These are phyloP conservation scores for Tylopilus subfusipes DNA, from an alignment of 768 basidiomycete species.

Conservation along the genomic window DNA sequence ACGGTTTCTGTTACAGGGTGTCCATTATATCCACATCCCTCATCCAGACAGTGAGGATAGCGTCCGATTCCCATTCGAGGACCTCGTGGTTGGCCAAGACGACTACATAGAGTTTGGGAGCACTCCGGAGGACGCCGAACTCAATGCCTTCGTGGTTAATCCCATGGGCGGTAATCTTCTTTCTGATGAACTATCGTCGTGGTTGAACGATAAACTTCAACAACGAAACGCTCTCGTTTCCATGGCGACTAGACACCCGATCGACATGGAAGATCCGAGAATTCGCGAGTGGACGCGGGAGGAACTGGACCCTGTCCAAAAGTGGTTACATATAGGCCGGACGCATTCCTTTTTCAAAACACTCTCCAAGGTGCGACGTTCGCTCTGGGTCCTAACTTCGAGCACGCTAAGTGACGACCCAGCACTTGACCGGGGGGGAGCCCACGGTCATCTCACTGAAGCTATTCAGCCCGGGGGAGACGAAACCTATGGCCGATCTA, in stretches of 20 bases:
- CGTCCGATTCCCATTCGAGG: constrained; percentile 22
- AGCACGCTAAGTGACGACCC: neutral
- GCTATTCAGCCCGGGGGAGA: constrained; percentile 8
- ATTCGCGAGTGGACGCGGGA: constrained; percentile 40
- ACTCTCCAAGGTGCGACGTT: constrained; percentile 23
- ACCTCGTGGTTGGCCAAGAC: constrained; percentile 19
- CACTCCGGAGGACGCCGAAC: constrained; percentile 15
- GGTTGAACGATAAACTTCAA: constrained; percentile 29
- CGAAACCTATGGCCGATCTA: constrained; percentile 15
- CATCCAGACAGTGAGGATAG: constrained; percentile 15
- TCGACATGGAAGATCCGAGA: constrained; percentile 35
- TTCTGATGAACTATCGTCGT: constrained; percentile 33
- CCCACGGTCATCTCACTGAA: constrained; percentile 9
- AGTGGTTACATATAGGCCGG: constrained; percentile 38
- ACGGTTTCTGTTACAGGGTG: constrained; percentile 13
- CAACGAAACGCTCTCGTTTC: constrained; percentile 18
- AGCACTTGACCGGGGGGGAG: constrained; percentile 22
- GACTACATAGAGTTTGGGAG: constrained; percentile 20
- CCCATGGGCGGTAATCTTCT: constrained; percentile 26
- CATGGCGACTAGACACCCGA: constrained; percentile 17
- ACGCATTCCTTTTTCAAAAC: constrained; percentile 26
- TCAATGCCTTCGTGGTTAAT: constrained; percentile 16
- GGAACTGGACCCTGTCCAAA: constrained; percentile 33
- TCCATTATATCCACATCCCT: constrained; percentile 28
- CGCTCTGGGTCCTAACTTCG: neutral